Evolutionary conservation across 2,329 filamentous ascomycete species (phyloP).

Genomic region (Paradendryphiella salina): DNA sequence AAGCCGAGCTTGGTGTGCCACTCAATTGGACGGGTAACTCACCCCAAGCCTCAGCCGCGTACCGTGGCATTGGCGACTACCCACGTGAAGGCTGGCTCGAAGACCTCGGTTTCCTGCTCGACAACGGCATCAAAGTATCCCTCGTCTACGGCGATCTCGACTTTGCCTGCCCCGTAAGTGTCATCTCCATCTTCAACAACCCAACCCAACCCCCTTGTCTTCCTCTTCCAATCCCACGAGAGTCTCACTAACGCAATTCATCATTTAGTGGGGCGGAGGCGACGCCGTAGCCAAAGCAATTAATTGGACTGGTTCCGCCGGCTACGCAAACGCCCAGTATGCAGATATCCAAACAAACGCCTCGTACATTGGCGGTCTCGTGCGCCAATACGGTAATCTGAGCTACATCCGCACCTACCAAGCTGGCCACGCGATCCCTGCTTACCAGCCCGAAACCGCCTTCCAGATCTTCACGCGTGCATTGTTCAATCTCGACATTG

Average conservation of each 20-base stretch:
- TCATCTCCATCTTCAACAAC: too few relatives aligned
- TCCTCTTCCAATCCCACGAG: neutral
- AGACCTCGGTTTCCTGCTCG: constrained; percentile 55
- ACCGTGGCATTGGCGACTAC: constrained; percentile 47
- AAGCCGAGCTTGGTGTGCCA: constrained; percentile 15
- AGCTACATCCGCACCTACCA: constrained; percentile 47
- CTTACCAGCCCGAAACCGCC: constrained; percentile 52
- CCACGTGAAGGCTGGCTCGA: constrained; percentile 50
- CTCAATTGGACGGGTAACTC: constrained; percentile 22
- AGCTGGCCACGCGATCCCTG: constrained; percentile 48
- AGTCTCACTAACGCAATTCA: constrained; percentile 11
- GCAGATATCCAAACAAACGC: constrained; percentile 44
- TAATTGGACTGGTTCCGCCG: constrained; percentile 42
- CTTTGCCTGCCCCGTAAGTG: constrained; percentile 25
- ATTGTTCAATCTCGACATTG: constrained; percentile 51
- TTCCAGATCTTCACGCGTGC: constrained; percentile 56
- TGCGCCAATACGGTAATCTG: constrained; percentile 45
- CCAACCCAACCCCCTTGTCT: too few relatives aligned
- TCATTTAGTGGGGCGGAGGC: constrained; percentile 48
- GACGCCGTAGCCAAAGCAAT: constrained; percentile 46
- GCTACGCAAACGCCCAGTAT: constrained; percentile 36
- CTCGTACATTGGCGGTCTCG: constrained; percentile 50
- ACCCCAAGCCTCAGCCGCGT: constrained; percentile 23
- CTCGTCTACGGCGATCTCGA: constrained; percentile 38
- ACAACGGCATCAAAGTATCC: constrained; percentile 40